Conservation (phyloP, 2,329 filamentous ascomycete genomes). For the Zalaria sp. region DNA sequence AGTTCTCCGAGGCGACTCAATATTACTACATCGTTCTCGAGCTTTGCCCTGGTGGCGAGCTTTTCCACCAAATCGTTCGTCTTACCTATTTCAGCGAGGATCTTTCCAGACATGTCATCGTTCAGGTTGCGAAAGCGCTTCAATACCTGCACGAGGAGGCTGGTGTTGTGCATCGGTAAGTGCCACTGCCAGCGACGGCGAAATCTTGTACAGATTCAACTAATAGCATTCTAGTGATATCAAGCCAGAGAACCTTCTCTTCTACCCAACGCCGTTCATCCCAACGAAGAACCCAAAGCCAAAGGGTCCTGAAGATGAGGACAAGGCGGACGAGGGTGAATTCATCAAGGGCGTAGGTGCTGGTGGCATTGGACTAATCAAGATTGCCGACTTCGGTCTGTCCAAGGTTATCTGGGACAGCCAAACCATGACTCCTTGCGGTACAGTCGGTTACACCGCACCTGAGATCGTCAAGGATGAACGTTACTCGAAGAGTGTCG, state of each 20-base stretch:
- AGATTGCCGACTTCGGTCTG: constrained; percentile 94
- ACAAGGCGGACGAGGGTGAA: constrained; percentile 93
- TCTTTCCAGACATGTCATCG: constrained; percentile 83
- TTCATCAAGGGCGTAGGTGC: constrained; percentile 69
- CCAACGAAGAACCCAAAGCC: constrained; percentile 71
- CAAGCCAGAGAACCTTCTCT: constrained; percentile 94
- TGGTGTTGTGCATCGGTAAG: constrained; percentile 92
- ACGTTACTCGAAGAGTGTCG: constrained; percentile 94
- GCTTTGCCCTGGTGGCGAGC: constrained; percentile 83
- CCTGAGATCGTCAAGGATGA: constrained; percentile 99
- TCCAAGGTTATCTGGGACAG: constrained; percentile 98
- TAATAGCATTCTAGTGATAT: constrained; percentile 58
- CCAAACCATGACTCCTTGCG: constrained; percentile 98
- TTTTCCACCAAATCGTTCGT: constrained; percentile 97
- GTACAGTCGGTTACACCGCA: constrained; percentile 93
- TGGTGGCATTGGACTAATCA: constrained; percentile 87
- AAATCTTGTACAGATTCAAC: constrained; percentile 3
- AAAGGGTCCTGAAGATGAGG: constrained; percentile 76
- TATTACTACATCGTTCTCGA: constrained; percentile 98
- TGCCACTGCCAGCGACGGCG: constrained; percentile 2
- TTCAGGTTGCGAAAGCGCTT: constrained; percentile 85
- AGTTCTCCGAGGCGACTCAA: constrained; percentile 84
- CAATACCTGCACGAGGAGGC: constrained; percentile 90
- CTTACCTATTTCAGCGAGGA: constrained; percentile 98
- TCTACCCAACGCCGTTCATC: constrained; percentile 71